phyloP scores from a whole-genome alignment of 1,284 basidiomycete species.

The Leccinum pachyderme region DNA sequence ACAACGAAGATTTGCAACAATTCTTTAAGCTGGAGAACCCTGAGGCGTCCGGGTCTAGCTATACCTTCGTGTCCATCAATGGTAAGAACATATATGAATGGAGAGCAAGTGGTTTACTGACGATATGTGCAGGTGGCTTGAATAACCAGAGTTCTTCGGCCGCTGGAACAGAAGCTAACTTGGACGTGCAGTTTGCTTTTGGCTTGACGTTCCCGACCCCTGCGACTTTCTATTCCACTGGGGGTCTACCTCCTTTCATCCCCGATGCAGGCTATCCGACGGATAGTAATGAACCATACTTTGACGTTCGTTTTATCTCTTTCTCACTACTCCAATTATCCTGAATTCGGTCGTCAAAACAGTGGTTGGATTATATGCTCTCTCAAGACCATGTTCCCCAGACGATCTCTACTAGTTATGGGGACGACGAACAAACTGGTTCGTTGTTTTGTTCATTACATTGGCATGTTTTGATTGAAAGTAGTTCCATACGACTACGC shows the following conservation, averaged over 20 bases:
- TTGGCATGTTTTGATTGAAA: slow-evolving; percentile 1
- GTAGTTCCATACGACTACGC: slow-evolving; percentile 63
- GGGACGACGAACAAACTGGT: slow-evolving; percentile 69
- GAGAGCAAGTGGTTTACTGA: background rate
- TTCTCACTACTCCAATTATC: background rate
- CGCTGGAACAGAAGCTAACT: slow-evolving; percentile 67
- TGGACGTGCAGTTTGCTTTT: slow-evolving; percentile 69
- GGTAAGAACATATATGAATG: slow-evolving; percentile 31
- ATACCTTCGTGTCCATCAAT: slow-evolving; percentile 46
- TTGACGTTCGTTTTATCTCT: slow-evolving; percentile 34
- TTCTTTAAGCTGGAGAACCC: no score
- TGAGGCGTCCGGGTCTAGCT: slow-evolving; percentile 26
- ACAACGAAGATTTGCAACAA: no score
- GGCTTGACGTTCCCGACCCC: slow-evolving; percentile 52
- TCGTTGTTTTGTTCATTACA: background rate
- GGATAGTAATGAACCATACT: slow-evolving; percentile 66
- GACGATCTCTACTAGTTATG: slow-evolving; percentile 39
- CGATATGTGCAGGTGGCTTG: slow-evolving; percentile 41
- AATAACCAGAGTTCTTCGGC: slow-evolving; percentile 57
- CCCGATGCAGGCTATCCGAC: slow-evolving; percentile 41
- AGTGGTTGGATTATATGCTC: slow-evolving; percentile 63
- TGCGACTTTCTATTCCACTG: slow-evolving; percentile 61
- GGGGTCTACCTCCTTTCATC: slow-evolving; percentile 55
- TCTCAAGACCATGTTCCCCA: slow-evolving; percentile 33
- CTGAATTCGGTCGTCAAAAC: slow-evolving; percentile 13